These are phyloP conservation scores for Turritis glabra DNA, from an alignment of 345 rosid genomes.

Conservation along the genomic window DNA sequence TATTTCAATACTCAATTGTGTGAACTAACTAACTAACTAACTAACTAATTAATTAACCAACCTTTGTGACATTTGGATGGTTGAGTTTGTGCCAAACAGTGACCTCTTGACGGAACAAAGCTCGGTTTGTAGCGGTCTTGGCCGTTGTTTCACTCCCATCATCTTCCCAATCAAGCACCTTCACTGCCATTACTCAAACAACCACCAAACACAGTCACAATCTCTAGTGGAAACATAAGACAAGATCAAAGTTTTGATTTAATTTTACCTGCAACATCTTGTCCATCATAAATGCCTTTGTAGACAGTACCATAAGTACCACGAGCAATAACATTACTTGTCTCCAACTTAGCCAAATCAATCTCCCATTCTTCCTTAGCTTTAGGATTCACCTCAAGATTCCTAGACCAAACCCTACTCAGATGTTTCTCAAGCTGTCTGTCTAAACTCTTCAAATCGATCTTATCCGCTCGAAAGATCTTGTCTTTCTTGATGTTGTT, in stretches of 20 bases:
- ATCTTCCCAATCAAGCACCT: conserved; percentile 91
- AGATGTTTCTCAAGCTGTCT: conserved; percentile 89
- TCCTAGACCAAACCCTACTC: conserved; percentile 82
- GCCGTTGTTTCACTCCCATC: conserved; percentile 60
- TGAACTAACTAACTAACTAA: conserved; percentile 7
- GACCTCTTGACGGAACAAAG: conserved; percentile 86
- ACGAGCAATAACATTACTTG: conserved; percentile 59
- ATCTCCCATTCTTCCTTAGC: conserved; percentile 91
- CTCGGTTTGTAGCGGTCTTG: conserved; percentile 66
- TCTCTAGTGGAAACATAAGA: background rate
- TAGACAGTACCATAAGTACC: conserved; percentile 90
- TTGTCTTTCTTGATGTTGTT: conserved; percentile 51
- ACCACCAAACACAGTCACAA: conserved; percentile 8
- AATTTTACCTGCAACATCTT: conserved; percentile 80
- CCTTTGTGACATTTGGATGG: conserved; percentile 92
- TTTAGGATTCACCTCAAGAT: conserved; percentile 50
- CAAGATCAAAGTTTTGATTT: background rate
- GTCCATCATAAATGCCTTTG: conserved; percentile 67
- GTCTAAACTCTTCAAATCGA: conserved; percentile 88
- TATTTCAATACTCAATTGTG: background rate
- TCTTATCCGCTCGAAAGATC: conserved; percentile 75
- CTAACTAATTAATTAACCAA: conserved; percentile 32
- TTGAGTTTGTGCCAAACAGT: conserved; percentile 96
- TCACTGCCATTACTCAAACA: conserved; percentile 50
- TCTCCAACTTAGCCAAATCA: conserved; percentile 73